These are phyloP conservation scores for Populus simonii DNA, from an alignment of 345 rosid species.

Conservation along the genomic window DNA sequence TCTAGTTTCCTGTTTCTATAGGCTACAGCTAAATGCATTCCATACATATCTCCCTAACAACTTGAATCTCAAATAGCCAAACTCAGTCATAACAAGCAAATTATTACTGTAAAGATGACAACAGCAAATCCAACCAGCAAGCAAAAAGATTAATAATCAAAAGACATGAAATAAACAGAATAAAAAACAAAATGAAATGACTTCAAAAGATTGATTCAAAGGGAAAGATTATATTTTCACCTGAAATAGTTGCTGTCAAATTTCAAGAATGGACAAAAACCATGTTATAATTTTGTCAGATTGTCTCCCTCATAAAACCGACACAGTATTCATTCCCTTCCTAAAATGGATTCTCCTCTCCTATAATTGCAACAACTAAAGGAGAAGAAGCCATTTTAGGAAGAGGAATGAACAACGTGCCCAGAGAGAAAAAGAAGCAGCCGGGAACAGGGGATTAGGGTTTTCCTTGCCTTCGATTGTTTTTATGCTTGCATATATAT, in stretches of 20 bases:
- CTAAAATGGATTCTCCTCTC: constrained; percentile 13
- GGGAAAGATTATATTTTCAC: neutral
- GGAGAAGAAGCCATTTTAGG: constrained; percentile 12
- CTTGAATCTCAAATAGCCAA: neutral
- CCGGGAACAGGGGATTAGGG: neutral
- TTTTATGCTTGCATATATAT: neutral
- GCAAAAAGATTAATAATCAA: neutral
- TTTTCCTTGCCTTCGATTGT: neutral
- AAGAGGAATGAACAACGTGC: constrained; percentile 18
- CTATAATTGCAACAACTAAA: neutral
- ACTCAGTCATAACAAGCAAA: neutral
- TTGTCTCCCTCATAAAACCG: neutral
- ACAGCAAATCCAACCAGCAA: too few species aligned
- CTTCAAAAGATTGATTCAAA: neutral
- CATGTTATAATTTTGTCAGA: neutral
- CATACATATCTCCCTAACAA: neutral
- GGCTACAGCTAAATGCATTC: neutral
- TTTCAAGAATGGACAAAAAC: too few species aligned
- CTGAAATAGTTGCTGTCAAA: neutral
- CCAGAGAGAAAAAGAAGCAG: neutral
- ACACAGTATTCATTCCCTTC: constrained; percentile 18
- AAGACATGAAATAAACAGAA: neutral
- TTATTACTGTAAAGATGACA: too few species aligned
- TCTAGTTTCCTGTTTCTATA: neutral
- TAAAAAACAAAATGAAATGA: neutral